Base-by-base conservation (phyloP, 2,329 filamentous ascomycete genomes). In the Xylariaceae sp. region DNA sequence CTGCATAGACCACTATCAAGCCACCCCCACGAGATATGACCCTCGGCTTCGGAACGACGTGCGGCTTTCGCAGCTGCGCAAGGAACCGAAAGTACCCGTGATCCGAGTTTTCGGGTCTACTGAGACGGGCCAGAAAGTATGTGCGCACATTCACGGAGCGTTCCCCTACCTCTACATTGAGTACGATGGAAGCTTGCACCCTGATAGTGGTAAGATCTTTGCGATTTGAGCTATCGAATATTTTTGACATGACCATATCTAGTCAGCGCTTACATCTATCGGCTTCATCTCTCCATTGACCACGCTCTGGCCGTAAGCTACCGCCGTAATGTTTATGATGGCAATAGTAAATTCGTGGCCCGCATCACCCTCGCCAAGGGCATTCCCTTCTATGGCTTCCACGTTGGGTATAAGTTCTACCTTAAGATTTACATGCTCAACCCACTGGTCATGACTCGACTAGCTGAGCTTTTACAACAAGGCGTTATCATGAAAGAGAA, bases 141-240 rank as follows among this genome's bases (percentile, higher is more conserved):
- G 93, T 67, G 88, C 88, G 22, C 93, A 98, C 68, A 81, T 98
- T 42, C 93, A 97, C 64, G 93, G 94, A 45, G 89, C 88, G 17
- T 90, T 98, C 56, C 93, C 93, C 1, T 98, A 98, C 60, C 71
- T 97, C n/a, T 97, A 89, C 61, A 73, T 98, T 42, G 85, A 91
- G 62, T 95, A 95, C 62, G 71, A 76, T 36, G 89, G 87, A 17
- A 77, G 76, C 52, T 64, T 93, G 45, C 73, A 73, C 31, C 70
- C 74, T 9, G 76, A 85, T 48, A 76, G 83, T 61, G 85, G 87
- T 90, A 64, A 60, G 78, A 35, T 8, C 13, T 32, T 34, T 30
- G 30, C 42, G 54, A 53, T 42, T 18, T 35, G 38, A 59, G 38
- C 28, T 8, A 26, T 26, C 22, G 22, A 26, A 26, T 45, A 19